Percentiles rank a stretch among this genome's conserved stretches.
Evolutionary conservation across 192 early-diverging fungal species (phyloP).

Genomic region (Coemansia sp.): DNA sequence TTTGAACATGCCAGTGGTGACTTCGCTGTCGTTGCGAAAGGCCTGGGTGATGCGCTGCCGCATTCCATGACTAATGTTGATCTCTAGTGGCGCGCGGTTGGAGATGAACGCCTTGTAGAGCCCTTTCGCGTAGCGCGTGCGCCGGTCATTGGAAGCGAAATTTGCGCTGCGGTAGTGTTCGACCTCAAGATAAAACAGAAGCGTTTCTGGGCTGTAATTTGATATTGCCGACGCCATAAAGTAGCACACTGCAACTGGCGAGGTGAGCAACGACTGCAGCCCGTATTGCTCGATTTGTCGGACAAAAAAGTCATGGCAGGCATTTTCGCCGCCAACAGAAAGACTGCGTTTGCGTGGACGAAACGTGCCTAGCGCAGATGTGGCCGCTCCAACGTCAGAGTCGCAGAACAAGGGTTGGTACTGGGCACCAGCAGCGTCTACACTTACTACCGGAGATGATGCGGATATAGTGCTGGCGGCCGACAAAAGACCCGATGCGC

Average conservation of each 20-base stretch:
- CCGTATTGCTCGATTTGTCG: conserved; percentile 54
- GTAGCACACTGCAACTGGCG: conserved; percentile 50
- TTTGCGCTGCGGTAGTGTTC: conserved; percentile 46
- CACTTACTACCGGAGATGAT: neutral
- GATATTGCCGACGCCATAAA: conserved; percentile 43
- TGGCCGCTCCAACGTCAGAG: neutral
- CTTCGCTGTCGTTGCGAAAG: conserved; percentile 22
- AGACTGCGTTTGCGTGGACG: conserved; percentile 52
- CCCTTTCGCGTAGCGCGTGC: conserved; percentile 48
- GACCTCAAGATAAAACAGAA: conserved; percentile 46
- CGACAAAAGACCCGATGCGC: neutral
- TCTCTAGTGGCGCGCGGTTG: conserved; percentile 41
- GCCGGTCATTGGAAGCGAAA: conserved; percentile 23
- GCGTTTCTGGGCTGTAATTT: conserved; percentile 35
- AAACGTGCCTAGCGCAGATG: conserved; percentile 15
- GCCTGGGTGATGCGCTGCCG: conserved; percentile 26
- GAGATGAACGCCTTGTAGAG: conserved; percentile 53
- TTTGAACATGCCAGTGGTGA: conserved; percentile 24
- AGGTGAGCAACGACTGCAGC: conserved; percentile 40
- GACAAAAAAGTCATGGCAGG: conserved; percentile 41
- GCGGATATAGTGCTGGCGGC: neutral
- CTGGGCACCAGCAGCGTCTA: neutral
- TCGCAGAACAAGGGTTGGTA: neutral
- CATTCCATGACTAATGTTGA: conserved; percentile 50
- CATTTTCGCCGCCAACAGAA: conserved; percentile 49